These are phyloP conservation scores for Xylariaceae sp. DNA, from an alignment of 2,329 filamentous ascomycete species.

Conservation along the genomic window DNA sequence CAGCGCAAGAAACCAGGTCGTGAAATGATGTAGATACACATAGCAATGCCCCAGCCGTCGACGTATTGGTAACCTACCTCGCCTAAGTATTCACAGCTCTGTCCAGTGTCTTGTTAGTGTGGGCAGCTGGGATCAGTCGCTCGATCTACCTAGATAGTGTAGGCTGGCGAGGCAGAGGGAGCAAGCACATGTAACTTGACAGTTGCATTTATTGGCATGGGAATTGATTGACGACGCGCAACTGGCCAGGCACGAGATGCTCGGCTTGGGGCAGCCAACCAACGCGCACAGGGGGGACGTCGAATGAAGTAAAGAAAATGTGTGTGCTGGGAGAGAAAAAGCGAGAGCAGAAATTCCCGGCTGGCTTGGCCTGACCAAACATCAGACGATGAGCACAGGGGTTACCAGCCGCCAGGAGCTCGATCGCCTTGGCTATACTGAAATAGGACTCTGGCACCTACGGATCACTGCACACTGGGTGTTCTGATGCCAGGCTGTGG, in stretches of 20 bases:
- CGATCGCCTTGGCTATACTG: conserved; percentile 8
- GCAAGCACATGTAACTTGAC: background rate
- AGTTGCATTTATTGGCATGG: background rate
- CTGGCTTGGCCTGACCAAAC: background rate
- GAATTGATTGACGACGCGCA: background rate
- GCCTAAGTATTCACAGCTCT: background rate
- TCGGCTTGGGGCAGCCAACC: background rate
- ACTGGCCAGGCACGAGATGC: background rate
- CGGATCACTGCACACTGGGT: background rate
- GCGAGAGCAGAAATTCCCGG: background rate
- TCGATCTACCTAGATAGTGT: background rate
- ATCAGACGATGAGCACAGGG: background rate
- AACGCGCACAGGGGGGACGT: background rate
- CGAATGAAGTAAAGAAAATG: background rate
- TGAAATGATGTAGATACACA: conserved; percentile 3
- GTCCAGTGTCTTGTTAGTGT: background rate
- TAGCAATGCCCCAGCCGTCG: background rate
- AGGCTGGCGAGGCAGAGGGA: conserved; percentile 16
- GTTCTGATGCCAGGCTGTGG: conserved; percentile 4
- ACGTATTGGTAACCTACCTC: background rate
- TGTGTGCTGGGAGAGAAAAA: background rate
- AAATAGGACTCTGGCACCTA: background rate
- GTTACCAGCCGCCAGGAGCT: background rate
- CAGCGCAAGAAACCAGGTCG: background rate
- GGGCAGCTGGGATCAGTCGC: background rate